phyloP scores from a whole-genome alignment of 2,329 filamentous ascomycete species.

The Pseudopithomyces maydicus region DNA sequence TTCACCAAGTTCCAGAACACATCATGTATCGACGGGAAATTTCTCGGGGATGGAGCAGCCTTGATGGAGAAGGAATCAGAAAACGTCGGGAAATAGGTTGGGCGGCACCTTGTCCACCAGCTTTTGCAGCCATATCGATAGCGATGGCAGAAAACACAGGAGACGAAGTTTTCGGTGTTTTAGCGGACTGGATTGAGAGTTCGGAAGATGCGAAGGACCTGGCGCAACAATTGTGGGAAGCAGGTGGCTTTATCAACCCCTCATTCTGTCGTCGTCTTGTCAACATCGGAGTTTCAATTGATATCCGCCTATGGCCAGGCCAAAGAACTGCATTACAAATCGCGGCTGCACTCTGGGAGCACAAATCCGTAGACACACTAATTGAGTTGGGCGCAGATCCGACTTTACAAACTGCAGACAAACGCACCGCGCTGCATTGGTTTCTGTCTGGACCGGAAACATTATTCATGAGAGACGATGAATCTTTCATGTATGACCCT shows the following conservation, averaged over 20 bases:
- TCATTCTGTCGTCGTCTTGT: constrained; percentile 1
- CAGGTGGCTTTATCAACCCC: background rate
- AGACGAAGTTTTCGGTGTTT: background rate
- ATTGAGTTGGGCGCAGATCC: constrained; percentile 1
- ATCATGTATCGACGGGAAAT: background rate
- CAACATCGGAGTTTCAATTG: background rate
- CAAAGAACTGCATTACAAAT: constrained; percentile 1
- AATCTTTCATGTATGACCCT: background rate
- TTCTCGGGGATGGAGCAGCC: background rate
- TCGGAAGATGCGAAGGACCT: background rate
- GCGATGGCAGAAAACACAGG: background rate
- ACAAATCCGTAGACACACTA: background rate
- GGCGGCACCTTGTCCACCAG: background rate
- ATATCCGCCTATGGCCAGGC: background rate
- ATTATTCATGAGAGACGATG: background rate
- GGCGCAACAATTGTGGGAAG: background rate
- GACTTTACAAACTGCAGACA: background rate
- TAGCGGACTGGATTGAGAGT: constrained; percentile 1
- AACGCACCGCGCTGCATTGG: background rate
- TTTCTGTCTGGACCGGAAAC: background rate
- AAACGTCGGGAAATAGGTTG: background rate
- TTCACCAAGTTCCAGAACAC: constrained; percentile 2
- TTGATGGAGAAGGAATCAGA: background rate
- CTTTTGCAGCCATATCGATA: background rate
- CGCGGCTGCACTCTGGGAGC: background rate